phyloP scores from a whole-genome alignment of 371 early-diverging fungal genomes.

The Mucor circinelloides region DNA sequence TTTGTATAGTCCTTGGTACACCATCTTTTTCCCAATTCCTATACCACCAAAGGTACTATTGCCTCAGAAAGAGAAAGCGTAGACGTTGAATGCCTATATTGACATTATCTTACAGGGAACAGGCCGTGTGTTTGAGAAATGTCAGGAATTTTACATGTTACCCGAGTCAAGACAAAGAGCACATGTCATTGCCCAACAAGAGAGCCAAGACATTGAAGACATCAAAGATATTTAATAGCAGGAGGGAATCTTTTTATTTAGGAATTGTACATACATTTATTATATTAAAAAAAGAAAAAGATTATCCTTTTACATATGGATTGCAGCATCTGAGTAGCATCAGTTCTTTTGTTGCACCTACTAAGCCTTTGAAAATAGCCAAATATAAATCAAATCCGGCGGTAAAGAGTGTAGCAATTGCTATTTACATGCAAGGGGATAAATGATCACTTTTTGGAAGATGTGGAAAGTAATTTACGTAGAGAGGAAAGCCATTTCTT shows the following conservation, averaged over 20 bases:
- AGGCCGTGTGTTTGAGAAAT: slow-evolving; percentile 48
- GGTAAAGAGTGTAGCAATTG: neutral
- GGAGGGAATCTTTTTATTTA: neutral
- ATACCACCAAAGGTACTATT: slow-evolving; percentile 52
- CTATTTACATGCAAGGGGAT: neutral
- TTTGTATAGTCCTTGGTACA: slow-evolving; percentile 55
- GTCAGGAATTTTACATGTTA: slow-evolving; percentile 48
- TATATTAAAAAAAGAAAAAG: slow-evolving; percentile 4
- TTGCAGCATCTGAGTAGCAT: neutral
- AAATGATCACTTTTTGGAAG: slow-evolving; percentile 2
- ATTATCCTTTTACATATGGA: neutral
- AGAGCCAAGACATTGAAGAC: slow-evolving; percentile 47
- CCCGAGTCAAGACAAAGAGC: slow-evolving; percentile 42
- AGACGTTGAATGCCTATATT: neutral
- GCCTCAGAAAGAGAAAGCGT: neutral
- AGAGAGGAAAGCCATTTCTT: slow-evolving; percentile 7
- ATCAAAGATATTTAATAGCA: slow-evolving; percentile 40
- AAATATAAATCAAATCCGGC: slow-evolving; percentile 12
- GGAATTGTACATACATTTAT: slow-evolving; percentile 4
- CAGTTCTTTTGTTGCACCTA: neutral
- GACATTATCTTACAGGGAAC: slow-evolving; percentile 29
- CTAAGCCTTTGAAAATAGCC: slow-evolving; percentile 3
- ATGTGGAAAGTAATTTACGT: slow-evolving; percentile 1
- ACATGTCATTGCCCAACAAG: slow-evolving; percentile 37
- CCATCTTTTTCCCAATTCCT: slow-evolving; percentile 54